Evolutionary conservation across 176 grass and related monocot genomes (phyloP), one percentile per base, ranked within the genome.

Genomic region (Microstegium vimineum): DNA sequence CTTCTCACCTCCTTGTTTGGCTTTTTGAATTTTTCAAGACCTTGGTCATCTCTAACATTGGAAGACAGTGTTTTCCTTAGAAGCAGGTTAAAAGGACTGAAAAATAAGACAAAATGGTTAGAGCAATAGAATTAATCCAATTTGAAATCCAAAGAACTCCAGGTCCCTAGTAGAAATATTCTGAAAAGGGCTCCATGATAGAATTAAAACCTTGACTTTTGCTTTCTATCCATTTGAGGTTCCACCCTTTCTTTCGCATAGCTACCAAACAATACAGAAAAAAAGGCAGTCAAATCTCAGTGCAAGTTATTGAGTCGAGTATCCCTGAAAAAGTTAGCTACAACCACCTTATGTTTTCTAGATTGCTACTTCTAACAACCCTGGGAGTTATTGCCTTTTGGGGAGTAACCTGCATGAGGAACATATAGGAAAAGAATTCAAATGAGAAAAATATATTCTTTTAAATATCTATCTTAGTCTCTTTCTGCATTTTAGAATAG

Each of bases 181-280:
- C 28, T 7, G 22, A 46, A 35, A 34, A 66, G 33, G 7, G 51
- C 1, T 38, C 59, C 57, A 13, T 26, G 34, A 54, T 25, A 88
- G 74, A 88, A 74, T 54, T 62, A 75, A 75, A 28, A 98, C 95
- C 95, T 95, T 56, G 84, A 88, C 71, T 95, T 93, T 72, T 74
- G 81, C 81, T 77, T 79, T 33, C 77, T 66, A 63, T 72, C 74
- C 32, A 52, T 45, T 42, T 77, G 56, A 66, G 68, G 72, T 56
- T 81, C 88, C 27, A 71, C 15, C 62, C 30, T 85, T 76, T 60
- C 81, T 13, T 79, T 80, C 1, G 6, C 71, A 73, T 73, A 81
- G 18, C 87, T 80, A 60, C 54, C 47, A 54, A 61, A 78, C 46
- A 63, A 76, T 60, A 54, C 28, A 73, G n/a, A n/a, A 62, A 69